These are phyloP conservation scores for Ramichloridium luteum DNA, from an alignment of 2,329 filamentous ascomycete species.

Conservation along the genomic window DNA sequence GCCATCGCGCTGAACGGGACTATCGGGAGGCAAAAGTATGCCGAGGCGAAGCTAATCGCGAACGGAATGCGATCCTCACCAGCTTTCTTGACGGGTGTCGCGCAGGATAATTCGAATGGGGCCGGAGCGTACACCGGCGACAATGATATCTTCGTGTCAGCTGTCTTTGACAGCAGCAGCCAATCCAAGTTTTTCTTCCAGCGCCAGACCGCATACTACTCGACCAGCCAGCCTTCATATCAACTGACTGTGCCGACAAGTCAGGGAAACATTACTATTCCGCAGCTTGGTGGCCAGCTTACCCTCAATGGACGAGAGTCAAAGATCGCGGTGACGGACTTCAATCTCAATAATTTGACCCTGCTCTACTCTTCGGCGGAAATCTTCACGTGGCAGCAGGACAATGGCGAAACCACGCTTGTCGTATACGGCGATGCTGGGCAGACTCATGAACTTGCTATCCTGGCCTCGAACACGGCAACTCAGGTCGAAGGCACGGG, in stretches of 20 bases:
- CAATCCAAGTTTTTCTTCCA: conserved; percentile 55
- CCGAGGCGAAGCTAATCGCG: no score
- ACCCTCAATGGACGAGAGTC: conserved; percentile 51
- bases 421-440: conserved; percentile 50
- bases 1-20: no score
- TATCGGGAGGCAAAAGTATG: no score
- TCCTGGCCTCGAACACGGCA: conserved; percentile 26
- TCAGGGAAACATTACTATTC: conserved; percentile 42
- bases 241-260: conserved; percentile 50
- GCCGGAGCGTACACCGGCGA: no score
- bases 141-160: conserved; percentile 45
- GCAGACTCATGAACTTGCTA: conserved; percentile 50
- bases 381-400: conserved; percentile 54
- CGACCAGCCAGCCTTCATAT: conserved; percentile 45
- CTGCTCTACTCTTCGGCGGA: conserved; percentile 57
- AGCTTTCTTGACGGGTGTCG: no score
- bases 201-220: conserved; percentile 50
- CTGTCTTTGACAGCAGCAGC: conserved; percentile 40
- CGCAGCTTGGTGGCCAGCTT: conserved; percentile 44
- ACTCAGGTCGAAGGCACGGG: conserved; percentile 29
- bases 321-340: conserved; percentile 54
- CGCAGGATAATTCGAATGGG: no score
- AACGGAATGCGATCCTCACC: no score
- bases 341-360: conserved; percentile 44
- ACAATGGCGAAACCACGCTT: conserved; percentile 45